Base-by-base conservation (phyloP, 306 rosid genomes). In the Malus sieversii region DNA sequence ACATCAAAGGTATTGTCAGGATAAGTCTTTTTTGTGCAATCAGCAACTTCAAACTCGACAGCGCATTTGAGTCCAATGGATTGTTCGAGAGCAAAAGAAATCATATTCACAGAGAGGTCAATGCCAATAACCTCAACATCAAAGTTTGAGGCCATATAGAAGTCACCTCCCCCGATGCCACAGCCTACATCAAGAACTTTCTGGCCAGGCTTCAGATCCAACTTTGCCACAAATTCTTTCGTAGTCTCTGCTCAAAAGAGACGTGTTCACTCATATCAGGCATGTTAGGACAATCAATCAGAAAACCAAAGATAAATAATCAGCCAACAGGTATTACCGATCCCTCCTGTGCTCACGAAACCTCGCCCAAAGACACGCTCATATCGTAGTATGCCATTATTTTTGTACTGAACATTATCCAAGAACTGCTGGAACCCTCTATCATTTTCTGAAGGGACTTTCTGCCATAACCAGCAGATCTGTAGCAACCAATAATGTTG, bases 141-240 rank as follows among this genome's bases (percentile, higher is more conserved):
- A 76, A 85, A 95, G 27, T 85, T 90, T 71, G 82, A 85, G 40
- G 97, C 97, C 97, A 95, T 90, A 86, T 95, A 95, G 65, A 92
- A 92, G 82, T 92, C 99, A 61, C 97, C 97, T 53, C 97, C 99
- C 42, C 99, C 99, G 69, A 84, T 90, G 69, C 99, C 99, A 82
- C 99, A 95, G 66, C 99, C 97, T 68, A 95, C 97, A 84, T 95
- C 99, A 14, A 95, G 85, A 69, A 95, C 93, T 75, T 88, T 89
- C 86, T 92, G 97, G 32, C 90, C 93, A 70, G 92, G 85, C 84
- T 85, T 81, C 12, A 95, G 93, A n/a, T 79, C 93, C 80, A 92
- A 84, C 88, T 81, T 89, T n/a, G 81, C 82, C 63, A 90, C 97
- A 77, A 95, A 69, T 82, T 95, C 92, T 82, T 89, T 89, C 0